Percentiles rank a stretch among this genome's conserved stretches.
Conservation (phyloP, 306 rosid species). For the Bauhinia variegata region DNA sequence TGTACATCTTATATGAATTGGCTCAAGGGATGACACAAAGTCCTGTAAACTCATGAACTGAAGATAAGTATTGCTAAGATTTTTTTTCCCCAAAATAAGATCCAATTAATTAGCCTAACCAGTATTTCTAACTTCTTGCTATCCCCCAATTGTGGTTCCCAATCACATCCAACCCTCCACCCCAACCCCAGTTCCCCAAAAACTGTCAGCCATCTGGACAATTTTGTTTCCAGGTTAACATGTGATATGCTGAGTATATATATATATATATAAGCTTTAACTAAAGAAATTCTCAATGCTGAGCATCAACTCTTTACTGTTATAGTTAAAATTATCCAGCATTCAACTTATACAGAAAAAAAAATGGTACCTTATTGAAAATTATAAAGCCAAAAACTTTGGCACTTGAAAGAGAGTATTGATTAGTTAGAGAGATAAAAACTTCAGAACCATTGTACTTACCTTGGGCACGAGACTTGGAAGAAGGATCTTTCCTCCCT, state of each 20-base stretch:
- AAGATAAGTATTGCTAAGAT: slow-evolving; percentile 8
- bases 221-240: not conserved
- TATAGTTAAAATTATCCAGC: slow-evolving; percentile 3
- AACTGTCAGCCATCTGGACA: not conserved
- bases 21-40: too few relatives aligned
- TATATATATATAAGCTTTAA: too few relatives aligned
- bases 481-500: slow-evolving; percentile 34
- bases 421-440: slow-evolving; percentile 15
- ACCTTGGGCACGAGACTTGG: slow-evolving; percentile 57
- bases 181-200: slow-evolving; percentile 5
- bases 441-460: not conserved
- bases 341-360: slow-evolving; percentile 13
- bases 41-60: not conserved
- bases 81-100: not conserved
- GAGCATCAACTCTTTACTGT: slow-evolving; percentile 8
- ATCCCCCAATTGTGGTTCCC: slow-evolving; percentile 2
- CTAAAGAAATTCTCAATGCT: too few relatives aligned
- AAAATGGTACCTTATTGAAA: slow-evolving; percentile 14
- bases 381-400: slow-evolving; percentile 6
- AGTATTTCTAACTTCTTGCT: slow-evolving; percentile 3
- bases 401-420: slow-evolving; percentile 1
- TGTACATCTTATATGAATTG: not conserved
- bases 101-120: not conserved
- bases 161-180: slow-evolving; percentile 10
- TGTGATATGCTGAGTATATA: slow-evolving; percentile 1